These are phyloP conservation scores for Penicillium turbatum DNA, from an alignment of 495 filamentous ascomycete species.

Conservation along the genomic window DNA sequence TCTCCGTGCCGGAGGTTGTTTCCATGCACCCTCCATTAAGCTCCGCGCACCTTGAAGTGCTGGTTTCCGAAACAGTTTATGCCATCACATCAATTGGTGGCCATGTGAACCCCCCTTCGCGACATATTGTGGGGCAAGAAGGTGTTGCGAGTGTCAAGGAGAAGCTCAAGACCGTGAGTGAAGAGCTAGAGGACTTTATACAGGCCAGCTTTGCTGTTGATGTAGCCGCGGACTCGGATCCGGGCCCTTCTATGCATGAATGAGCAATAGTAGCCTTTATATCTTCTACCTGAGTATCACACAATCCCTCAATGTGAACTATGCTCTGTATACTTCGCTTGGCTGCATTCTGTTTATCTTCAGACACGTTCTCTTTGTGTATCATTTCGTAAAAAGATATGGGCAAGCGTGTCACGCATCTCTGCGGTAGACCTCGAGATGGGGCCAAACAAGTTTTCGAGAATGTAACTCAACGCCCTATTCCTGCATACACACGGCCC, in stretches of 20 bases:
- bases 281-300: not conserved
- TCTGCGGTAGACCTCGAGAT: too few relatives aligned
- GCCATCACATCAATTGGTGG: slow-evolving; percentile 88
- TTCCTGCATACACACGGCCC: too few relatives aligned
- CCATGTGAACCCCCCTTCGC: slow-evolving; percentile 89
- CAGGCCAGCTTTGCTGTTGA: slow-evolving; percentile 83
- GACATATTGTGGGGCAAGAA: slow-evolving; percentile 92
- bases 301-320: too few relatives aligned
- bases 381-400: too few relatives aligned
- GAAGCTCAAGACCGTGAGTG: slow-evolving; percentile 92
- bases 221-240: slow-evolving; percentile 50
- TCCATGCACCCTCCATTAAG: slow-evolving; percentile 67
- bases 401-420: too few relatives aligned
- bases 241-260: slow-evolving; percentile 14
- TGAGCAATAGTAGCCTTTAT: not conserved
- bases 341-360: too few relatives aligned
- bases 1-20: slow-evolving; percentile 52
- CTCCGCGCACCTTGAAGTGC: slow-evolving; percentile 57
- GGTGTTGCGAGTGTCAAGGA: slow-evolving; percentile 86
- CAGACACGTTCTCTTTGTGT: too few relatives aligned
- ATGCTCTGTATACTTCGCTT: too few relatives aligned
- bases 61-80: slow-evolving; percentile 86
- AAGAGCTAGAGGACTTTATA: slow-evolving; percentile 94
- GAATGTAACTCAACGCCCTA: too few relatives aligned
- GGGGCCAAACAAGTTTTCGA: too few relatives aligned